phyloP scores from a whole-genome alignment of 768 basidiomycete genomes.

The Suillus fuscotomentosus region DNA sequence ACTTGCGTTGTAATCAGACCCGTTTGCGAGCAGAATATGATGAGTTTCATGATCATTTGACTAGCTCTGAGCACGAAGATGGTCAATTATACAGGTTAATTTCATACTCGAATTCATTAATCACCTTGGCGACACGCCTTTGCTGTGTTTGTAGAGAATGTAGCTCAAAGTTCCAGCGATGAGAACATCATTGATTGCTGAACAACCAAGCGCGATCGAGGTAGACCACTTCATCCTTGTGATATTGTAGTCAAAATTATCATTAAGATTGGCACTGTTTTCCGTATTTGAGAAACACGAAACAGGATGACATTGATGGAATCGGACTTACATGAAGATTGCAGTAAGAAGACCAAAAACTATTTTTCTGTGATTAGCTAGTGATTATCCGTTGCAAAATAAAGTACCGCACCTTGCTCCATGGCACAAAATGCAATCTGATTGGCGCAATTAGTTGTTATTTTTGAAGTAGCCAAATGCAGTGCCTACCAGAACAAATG shows the following conservation, averaged over 20 bases:
- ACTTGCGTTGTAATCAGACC: constrained; percentile 19
- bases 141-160: constrained; percentile 11
- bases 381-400: too few species aligned
- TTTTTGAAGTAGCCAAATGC: too few species aligned
- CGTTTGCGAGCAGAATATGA: constrained; percentile 11
- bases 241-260: background rate
- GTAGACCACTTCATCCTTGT: constrained; percentile 19
- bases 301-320: background rate
- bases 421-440: too few species aligned
- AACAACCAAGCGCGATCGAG: constrained; percentile 20
- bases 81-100: background rate
- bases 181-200: constrained; percentile 16
- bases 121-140: constrained; percentile 12
- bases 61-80: constrained; percentile 9
- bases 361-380: too few species aligned
- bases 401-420: too few species aligned
- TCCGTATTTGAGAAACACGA: background rate
- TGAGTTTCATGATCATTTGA: constrained; percentile 14
- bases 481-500: too few species aligned
- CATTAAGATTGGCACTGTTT: background rate
- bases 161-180: constrained; percentile 21
- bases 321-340: too few species aligned
- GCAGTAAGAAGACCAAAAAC: too few species aligned
- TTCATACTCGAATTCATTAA: background rate
- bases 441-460: too few species aligned